Base-by-base conservation (phyloP, 1,139 yeast species). In the Pneumocystis oryctolagi region DNA sequence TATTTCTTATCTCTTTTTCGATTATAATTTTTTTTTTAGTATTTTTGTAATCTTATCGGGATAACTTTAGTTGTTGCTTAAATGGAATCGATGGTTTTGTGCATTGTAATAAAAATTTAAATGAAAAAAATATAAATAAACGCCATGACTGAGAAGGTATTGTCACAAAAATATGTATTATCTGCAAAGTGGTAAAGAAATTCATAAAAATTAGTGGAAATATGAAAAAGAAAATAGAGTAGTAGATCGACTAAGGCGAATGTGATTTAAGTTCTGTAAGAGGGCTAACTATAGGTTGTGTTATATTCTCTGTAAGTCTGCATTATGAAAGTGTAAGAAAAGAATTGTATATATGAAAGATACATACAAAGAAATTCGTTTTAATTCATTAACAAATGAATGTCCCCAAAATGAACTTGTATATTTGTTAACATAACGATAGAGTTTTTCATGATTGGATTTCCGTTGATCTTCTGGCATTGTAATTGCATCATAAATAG, bases 381-480 rank as follows among this genome's bases (percentile, higher is more conserved):
- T 66, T 69, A 92, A 77, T 73, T 94, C 99, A 69, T 85, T 85
- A 60, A 92, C 98, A 74, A 92, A 92, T 70, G 85, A 86, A 73
- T 89, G 96, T 62, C 98, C 98, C 99, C 99, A 92, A 73, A 82
- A 92, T 3, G 88, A 89, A 31, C 96, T 87, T 12, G 99, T 92
- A 73, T 89, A 92, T 75, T 94, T 92, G 62, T 88, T 82, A 68
- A 92, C 89, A 73, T 92, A 92, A 66, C 81, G 83, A 77, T 88
- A 89, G 73, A 92, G 79, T 74, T 87, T 88, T 63, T 84, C 80
- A 76, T 89, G 92, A 71, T 89, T 90, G 28, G 84, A 82, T 47
- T 76, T 79, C 70, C 83, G 82, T 78, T 87, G 88, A 70, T 89
- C 97, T 53, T 81, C 82, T 2, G 95, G 87, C 73, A 92, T 76